Evolutionary conservation across 441 rosid genomes (phyloP).

Genomic region (Gossypium schwendimanii): DNA sequence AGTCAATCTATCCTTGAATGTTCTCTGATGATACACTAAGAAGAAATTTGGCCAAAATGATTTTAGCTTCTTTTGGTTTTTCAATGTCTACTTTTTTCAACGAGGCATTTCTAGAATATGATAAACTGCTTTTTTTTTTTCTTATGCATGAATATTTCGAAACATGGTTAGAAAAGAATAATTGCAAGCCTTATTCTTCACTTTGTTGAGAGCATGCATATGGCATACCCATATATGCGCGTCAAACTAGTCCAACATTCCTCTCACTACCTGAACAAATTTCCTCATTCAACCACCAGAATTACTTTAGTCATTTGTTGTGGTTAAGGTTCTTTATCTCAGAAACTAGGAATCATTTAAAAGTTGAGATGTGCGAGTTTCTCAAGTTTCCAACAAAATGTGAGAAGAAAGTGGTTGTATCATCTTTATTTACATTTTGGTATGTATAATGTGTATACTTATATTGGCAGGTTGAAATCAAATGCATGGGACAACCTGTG

Average conservation of each 20-base stretch:
- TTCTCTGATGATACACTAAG: neutral
- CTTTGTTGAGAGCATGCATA: neutral
- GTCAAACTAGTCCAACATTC: neutral
- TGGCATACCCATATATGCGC: neutral
- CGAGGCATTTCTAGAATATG: neutral
- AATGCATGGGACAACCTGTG: constrained; percentile 76
- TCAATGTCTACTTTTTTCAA: neutral
- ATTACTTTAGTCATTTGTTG: neutral
- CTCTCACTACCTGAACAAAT: neutral
- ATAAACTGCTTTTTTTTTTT: neutral
- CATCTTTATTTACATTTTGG: neutral
- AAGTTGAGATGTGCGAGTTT: neutral
- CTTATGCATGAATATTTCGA: neutral
- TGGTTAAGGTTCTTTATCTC: neutral
- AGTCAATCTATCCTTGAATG: constrained; percentile 17
- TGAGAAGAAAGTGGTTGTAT: neutral
- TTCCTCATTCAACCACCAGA: neutral
- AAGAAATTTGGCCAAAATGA: neutral
- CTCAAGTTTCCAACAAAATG: neutral
- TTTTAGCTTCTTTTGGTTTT: neutral
- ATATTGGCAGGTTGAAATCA: constrained; percentile 66
- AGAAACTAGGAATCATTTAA: neutral
- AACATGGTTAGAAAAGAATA: neutral
- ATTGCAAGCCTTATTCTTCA: neutral
- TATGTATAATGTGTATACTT: neutral